Conservation (phyloP, 2,329 filamentous ascomycete species). For the Monosporascus sp. region DNA sequence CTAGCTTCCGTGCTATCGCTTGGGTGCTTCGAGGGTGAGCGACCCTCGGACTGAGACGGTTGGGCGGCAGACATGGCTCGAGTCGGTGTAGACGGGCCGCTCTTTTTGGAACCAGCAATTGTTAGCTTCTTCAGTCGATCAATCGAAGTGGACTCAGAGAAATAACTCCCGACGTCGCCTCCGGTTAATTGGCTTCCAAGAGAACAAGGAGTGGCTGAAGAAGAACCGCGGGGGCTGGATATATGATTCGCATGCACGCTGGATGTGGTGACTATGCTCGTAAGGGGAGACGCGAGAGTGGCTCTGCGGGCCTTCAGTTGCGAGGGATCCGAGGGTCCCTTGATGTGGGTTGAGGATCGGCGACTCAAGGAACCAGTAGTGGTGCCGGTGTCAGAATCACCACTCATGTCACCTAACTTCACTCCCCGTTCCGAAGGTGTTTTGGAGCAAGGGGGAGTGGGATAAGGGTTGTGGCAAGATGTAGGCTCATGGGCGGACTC, state of each 20-base stretch:
- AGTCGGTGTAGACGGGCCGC: constrained; percentile 84
- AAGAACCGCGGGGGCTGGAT: constrained; percentile 58
- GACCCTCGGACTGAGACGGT: constrained; percentile 38
- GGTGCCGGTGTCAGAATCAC: constrained; percentile 30
- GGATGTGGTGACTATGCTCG: constrained; percentile 57
- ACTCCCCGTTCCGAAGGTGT: constrained; percentile 38
- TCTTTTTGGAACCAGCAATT: constrained; percentile 75
- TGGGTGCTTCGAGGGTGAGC: constrained; percentile 23
- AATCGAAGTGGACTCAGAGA: constrained; percentile 56
- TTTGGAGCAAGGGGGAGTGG: constrained; percentile 52
- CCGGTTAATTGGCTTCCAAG: constrained; percentile 34
- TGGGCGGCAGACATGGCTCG: constrained; percentile 70
- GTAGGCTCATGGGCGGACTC: constrained; percentile 22
- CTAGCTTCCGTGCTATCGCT: constrained; percentile 40
- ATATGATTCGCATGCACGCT: constrained; percentile 62
- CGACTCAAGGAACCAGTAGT: constrained; percentile 27
- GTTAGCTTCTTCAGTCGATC: constrained; percentile 83
- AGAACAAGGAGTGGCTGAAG: constrained; percentile 46
- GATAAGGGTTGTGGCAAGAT: constrained; percentile 40
- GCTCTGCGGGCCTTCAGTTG: constrained; percentile 36
- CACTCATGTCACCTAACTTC: constrained; percentile 35
- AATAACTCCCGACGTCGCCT: constrained; percentile 29
- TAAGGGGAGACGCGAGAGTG: constrained; percentile 52
- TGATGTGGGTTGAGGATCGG: constrained; percentile 32
- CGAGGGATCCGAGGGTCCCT: constrained; percentile 38